phyloP scores from a whole-genome alignment of 2,329 filamentous ascomycete genomes.

The Diaporthe citriasiana region DNA sequence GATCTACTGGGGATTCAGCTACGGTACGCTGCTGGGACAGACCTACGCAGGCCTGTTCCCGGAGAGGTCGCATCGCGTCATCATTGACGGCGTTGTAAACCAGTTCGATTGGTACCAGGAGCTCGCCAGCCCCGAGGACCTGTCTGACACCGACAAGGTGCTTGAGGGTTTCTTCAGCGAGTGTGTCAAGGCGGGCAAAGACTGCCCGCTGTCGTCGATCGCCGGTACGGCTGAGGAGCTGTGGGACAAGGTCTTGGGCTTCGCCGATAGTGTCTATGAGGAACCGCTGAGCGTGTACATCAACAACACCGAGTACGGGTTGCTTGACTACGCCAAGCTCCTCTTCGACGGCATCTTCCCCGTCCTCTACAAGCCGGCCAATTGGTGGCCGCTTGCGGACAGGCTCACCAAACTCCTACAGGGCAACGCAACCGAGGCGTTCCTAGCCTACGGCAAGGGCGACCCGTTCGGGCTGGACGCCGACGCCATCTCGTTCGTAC shows the following conservation, averaged over 20 bases:
- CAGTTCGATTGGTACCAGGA: slow-evolving; percentile 58
- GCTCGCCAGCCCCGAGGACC: slow-evolving; percentile 54
- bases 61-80: slow-evolving; percentile 52
- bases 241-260: slow-evolving; percentile 49
- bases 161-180: slow-evolving; percentile 59
- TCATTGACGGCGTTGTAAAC: slow-evolving; percentile 54
- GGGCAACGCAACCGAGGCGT: slow-evolving; percentile 57
- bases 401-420: slow-evolving; percentile 53
- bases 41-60: slow-evolving; percentile 57
- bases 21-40: slow-evolving; percentile 56
- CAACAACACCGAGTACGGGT: slow-evolving; percentile 56
- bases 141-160: slow-evolving; percentile 59
- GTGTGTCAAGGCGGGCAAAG: slow-evolving; percentile 62
- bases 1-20: slow-evolving; percentile 58
- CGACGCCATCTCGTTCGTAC: slow-evolving; percentile 50
- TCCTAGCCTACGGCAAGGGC: slow-evolving; percentile 51
- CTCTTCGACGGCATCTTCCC: slow-evolving; percentile 56
- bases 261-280: slow-evolving; percentile 52
- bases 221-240: slow-evolving; percentile 55
- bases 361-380: slow-evolving; percentile 55
- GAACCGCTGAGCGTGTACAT: slow-evolving; percentile 60
- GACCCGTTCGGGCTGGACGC: slow-evolving; percentile 44
- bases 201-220: slow-evolving; percentile 58
- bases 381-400: slow-evolving; percentile 55
- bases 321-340: slow-evolving; percentile 54